A percentile compares a stretch with the other conserved stretches of the same genome.
phyloP scores from a whole-genome alignment of 2,329 filamentous ascomycete species.

The Trichoderma arundinaceum region DNA sequence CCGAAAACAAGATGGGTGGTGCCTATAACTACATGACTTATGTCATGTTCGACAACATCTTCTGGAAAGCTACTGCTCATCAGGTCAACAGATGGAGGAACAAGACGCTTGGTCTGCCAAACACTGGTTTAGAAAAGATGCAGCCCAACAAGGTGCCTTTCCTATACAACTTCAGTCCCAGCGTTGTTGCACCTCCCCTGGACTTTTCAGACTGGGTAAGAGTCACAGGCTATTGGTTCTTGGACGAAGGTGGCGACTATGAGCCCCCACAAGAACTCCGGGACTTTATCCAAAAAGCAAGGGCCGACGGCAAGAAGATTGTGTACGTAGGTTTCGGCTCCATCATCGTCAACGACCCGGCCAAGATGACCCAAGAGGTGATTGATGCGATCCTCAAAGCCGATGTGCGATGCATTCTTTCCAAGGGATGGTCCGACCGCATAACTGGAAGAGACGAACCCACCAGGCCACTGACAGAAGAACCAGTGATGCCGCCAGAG shows the following conservation, averaged over 20 bases:
- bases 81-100: constrained; percentile 95
- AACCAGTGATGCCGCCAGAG: constrained; percentile 73
- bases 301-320: constrained; percentile 82
- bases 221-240: constrained; percentile 97
- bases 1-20: constrained; percentile 91
- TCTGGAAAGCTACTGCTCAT: constrained; percentile 90
- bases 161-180: constrained; percentile 94
- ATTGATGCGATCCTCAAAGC: constrained; percentile 89
- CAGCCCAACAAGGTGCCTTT: constrained; percentile 98
- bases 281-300: constrained; percentile 83
- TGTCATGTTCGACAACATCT: constrained; percentile 93
- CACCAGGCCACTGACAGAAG: constrained; percentile 59
- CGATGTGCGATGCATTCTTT: constrained; percentile 91
- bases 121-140: constrained; percentile 86
- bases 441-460: constrained; percentile 55
- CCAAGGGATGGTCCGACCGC: constrained; percentile 96
- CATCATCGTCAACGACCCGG: constrained; percentile 89
- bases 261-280: constrained; percentile 75
- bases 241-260: constrained; percentile 77
- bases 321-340: constrained; percentile 98
- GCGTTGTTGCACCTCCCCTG: constrained; percentile 89
- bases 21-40: constrained; percentile 96
- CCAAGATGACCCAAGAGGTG: constrained; percentile 87
- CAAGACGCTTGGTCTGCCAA: constrained; percentile 75
- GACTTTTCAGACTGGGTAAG: constrained; percentile 98